Evolutionary conservation across 352 stramenopile species (phyloP).

Genomic region (Phytophthora fragariaefolia): DNA sequence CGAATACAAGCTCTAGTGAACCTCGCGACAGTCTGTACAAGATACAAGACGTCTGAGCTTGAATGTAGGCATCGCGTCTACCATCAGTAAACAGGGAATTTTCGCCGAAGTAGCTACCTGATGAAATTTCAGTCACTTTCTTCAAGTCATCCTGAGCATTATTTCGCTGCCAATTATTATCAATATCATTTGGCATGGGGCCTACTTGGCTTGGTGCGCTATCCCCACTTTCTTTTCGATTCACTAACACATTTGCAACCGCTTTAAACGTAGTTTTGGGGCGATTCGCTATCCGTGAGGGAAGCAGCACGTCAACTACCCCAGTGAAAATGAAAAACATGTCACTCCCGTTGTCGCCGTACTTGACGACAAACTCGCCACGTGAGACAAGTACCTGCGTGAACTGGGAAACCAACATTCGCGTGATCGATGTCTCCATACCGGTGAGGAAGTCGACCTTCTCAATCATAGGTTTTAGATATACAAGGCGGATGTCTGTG

Average conservation of each 20-base stretch:
- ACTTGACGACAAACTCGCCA: constrained; percentile 44
- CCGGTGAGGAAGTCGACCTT: constrained; percentile 61
- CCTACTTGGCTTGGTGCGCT: background rate
- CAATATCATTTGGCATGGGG: background rate
- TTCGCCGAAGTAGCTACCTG: constrained; percentile 67
- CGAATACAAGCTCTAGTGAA: constrained; percentile 68
- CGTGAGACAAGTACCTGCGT: constrained; percentile 55
- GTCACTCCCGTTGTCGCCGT: constrained; percentile 55
- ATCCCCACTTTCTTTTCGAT: background rate
- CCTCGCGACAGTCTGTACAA: constrained; percentile 61
- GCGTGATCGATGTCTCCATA: constrained; percentile 56
- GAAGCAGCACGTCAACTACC: constrained; percentile 46
- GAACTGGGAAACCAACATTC: constrained; percentile 71
- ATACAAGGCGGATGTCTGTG: constrained; percentile 63
- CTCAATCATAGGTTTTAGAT: constrained; percentile 65
- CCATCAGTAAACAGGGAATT: constrained; percentile 62
- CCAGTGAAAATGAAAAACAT: constrained; percentile 79
- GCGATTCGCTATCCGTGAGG: constrained; percentile 4
- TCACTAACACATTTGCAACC: constrained; percentile 1
- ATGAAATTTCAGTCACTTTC: constrained; percentile 55
- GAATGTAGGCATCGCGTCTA: constrained; percentile 48
- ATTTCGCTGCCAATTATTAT: background rate
- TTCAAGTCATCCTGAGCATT: constrained; percentile 23
- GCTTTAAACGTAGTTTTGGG: constrained; percentile 7
- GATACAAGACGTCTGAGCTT: constrained; percentile 61